Evolutionary conservation across 805 yeast genomes (phyloP).

Genomic region (Teunomyces panamensis): DNA sequence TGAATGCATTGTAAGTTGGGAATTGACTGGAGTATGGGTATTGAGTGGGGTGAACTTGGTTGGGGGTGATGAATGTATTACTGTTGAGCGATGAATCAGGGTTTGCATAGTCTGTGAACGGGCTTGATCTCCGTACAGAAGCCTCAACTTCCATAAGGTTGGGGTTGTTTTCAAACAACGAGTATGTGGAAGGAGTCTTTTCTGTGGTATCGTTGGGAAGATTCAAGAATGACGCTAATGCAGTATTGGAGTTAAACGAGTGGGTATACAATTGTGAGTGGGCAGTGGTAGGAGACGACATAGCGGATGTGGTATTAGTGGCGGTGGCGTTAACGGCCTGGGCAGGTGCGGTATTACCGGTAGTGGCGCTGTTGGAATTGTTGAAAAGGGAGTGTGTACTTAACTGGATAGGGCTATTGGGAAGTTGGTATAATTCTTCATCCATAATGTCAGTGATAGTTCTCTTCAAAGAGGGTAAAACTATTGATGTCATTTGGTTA

Average conservation of each 20-base stretch:
- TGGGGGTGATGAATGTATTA: slow-evolving; percentile 8
- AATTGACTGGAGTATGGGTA: slow-evolving; percentile 10
- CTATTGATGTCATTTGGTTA: slow-evolving; percentile 44
- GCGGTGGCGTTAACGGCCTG: slow-evolving; percentile 11
- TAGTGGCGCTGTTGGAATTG: neutral
- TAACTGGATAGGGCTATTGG: slow-evolving; percentile 19
- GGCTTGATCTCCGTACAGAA: slow-evolving; percentile 12
- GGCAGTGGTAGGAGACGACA: slow-evolving; percentile 10
- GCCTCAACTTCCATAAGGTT: neutral
- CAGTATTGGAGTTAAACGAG: slow-evolving; percentile 15
- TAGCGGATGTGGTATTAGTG: slow-evolving; percentile 7
- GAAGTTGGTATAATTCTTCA: slow-evolving; percentile 51
- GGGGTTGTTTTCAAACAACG: neutral
- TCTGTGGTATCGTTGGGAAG: slow-evolving; percentile 32
- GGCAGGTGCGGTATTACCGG: slow-evolving; percentile 1
- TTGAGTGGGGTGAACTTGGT: slow-evolving; percentile 10
- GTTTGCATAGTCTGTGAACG: slow-evolving; percentile 40
- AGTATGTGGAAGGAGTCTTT: slow-evolving; percentile 8
- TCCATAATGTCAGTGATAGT: slow-evolving; percentile 58
- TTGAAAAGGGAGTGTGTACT: slow-evolving; percentile 1
- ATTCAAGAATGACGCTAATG: slow-evolving; percentile 15
- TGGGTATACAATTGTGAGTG: slow-evolving; percentile 11
- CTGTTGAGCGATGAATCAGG: slow-evolving; percentile 27
- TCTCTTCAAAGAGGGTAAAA: slow-evolving; percentile 49
- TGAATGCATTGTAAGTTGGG: slow-evolving; percentile 5